Percentiles rank a stretch among this genome's conserved stretches.
Conservation (phyloP, 2,329 filamentous ascomycete species). For the Clonostachys rhizophaga region DNA sequence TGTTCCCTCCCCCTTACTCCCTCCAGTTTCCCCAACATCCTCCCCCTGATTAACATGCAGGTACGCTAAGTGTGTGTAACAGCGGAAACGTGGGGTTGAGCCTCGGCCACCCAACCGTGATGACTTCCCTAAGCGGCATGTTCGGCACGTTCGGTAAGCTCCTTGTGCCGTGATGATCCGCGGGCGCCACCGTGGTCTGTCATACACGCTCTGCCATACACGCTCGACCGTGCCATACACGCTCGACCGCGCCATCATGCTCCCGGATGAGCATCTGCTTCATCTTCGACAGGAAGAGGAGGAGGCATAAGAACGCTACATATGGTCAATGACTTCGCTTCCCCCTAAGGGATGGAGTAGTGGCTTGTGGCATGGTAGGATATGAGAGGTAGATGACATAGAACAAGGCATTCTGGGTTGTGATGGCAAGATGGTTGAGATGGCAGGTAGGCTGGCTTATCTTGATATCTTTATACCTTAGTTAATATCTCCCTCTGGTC, state of each 20-base stretch:
- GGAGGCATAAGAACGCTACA: neutral
- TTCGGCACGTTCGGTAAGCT: conserved; percentile 72
- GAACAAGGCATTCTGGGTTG: no score
- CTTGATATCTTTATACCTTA: no score
- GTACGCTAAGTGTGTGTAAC: neutral
- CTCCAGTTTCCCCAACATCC: neutral
- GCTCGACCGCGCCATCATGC: conserved; percentile 55
- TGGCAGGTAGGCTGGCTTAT: no score
- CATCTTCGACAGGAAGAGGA: conserved; percentile 30
- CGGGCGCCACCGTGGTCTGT: conserved; percentile 63
- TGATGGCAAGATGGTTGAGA: no score
- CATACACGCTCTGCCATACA: conserved; percentile 64
- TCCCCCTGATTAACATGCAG: neutral
- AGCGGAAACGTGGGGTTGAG: conserved; percentile 85
- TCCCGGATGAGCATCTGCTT: conserved; percentile 54
- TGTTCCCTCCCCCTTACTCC: no score
- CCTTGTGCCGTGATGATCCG: conserved; percentile 66
- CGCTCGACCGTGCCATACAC: conserved; percentile 62
- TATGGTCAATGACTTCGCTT: no score
- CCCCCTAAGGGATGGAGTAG: no score
- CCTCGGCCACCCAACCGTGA: conserved; percentile 71
- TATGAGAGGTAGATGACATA: no score
- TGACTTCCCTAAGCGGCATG: conserved; percentile 77
- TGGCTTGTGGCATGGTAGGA: no score
- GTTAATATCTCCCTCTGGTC: no score